Evolutionary conservation across 192 early-diverging fungal genomes (phyloP).

Genomic region (Paraglomus occultum): DNA sequence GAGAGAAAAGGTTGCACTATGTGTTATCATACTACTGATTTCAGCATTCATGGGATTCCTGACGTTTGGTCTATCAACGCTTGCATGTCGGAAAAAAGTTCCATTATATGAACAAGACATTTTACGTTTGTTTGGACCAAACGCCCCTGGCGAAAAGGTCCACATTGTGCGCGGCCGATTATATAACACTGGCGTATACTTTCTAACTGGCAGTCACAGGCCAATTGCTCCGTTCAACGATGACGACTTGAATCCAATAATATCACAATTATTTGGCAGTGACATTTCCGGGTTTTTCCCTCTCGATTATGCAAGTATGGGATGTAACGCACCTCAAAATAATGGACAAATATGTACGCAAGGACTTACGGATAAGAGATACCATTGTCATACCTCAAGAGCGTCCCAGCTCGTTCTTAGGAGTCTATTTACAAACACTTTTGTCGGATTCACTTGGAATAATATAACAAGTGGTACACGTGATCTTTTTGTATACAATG

Average conservation of each 20-base stretch:
- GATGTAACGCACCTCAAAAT: slow-evolving; percentile 17
- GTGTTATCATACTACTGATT: slow-evolving; percentile 64
- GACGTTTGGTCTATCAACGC: slow-evolving; percentile 65
- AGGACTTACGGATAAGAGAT: slow-evolving; percentile 4
- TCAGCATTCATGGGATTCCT: slow-evolving; percentile 72
- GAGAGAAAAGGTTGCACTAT: slow-evolving; percentile 85
- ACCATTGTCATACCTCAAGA: slow-evolving; percentile 30
- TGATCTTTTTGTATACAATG: slow-evolving; percentile 50
- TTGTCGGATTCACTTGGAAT: slow-evolving; percentile 36
- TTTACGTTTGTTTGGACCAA: slow-evolving; percentile 35
- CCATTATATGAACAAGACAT: slow-evolving; percentile 36
- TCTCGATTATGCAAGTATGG: neutral
- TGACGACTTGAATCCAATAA: slow-evolving; percentile 4
- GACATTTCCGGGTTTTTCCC: slow-evolving; percentile 25
- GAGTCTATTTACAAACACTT: neutral
- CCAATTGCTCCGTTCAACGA: slow-evolving; percentile 20
- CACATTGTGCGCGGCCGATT: slow-evolving; percentile 27
- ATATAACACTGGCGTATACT: slow-evolving; percentile 27
- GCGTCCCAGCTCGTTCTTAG: neutral
- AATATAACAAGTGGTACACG: slow-evolving; percentile 48
- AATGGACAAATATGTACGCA: slow-evolving; percentile 11
- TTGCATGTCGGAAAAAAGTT: slow-evolving; percentile 25
- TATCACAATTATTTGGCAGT: slow-evolving; percentile 11
- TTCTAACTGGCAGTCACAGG: slow-evolving; percentile 18
- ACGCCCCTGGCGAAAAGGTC: slow-evolving; percentile 10